Conservation (phyloP, 1,284 basidiomycete genomes). For the Microbotryum scabiosae region DNA sequence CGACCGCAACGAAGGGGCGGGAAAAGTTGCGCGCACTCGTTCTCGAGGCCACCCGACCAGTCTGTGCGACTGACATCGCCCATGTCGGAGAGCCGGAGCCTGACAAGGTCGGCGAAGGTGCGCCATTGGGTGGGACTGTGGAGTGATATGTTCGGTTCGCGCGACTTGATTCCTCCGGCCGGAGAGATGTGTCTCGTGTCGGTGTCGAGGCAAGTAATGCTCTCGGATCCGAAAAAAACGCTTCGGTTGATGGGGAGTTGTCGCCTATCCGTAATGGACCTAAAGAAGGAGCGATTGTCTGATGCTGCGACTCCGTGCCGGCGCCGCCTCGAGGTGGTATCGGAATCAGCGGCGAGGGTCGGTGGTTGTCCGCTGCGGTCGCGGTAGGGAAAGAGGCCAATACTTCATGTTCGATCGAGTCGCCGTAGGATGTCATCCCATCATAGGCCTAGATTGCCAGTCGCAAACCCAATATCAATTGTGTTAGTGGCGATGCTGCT, state of each 20-base stretch:
- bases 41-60: conserved; percentile 7
- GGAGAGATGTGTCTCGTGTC: neutral
- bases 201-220: conserved; percentile 5
- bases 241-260: conserved; percentile 11
- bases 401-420: neutral
- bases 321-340: neutral
- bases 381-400: neutral
- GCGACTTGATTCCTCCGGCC: too few relatives aligned
- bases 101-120: neutral
- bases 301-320: neutral
- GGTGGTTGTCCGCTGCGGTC: too few relatives aligned
- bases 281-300: neutral
- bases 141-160: neutral
- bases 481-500: neutral
- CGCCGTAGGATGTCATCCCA: neutral
- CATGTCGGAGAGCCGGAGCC: neutral
- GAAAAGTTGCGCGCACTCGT: conserved; percentile 19
- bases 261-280: conserved; percentile 17
- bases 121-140: neutral
- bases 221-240: neutral
- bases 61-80: neutral
- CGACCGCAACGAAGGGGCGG: conserved; percentile 6
- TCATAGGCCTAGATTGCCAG: conserved; percentile 10
- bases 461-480: too few relatives aligned
- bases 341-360: neutral